Evolutionary conservation across 2,329 filamentous ascomycete species (phyloP).

Genomic region (Teratosphaeria destructans): DNA sequence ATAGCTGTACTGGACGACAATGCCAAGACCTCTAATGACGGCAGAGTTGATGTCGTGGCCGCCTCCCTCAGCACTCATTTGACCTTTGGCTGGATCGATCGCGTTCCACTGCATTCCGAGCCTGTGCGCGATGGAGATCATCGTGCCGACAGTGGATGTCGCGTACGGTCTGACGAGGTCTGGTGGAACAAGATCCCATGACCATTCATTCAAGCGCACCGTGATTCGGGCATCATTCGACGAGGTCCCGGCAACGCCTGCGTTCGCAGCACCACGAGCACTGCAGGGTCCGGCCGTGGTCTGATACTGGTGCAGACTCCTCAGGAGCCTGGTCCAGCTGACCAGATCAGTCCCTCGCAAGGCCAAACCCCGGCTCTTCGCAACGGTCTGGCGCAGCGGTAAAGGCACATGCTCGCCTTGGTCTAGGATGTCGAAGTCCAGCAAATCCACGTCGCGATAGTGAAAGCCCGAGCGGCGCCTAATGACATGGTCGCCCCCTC

Average conservation of each 20-base stretch:
- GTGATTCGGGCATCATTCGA: background rate
- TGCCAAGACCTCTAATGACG: too few species aligned
- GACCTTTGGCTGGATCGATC: too few species aligned
- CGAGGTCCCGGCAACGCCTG: background rate
- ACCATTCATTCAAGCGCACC: background rate
- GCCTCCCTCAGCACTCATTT: too few species aligned
- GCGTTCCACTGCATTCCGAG: too few species aligned
- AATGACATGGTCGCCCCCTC: too few species aligned
- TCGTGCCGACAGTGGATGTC: too few species aligned
- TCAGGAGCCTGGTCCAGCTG: background rate
- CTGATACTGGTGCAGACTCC: background rate
- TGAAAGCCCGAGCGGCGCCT: background rate
- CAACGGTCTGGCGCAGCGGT: background rate
- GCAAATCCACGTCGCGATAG: background rate
- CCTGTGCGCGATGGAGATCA: too few species aligned
- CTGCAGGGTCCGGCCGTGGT: background rate
- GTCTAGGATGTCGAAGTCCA: background rate
- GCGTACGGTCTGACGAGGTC: too few species aligned
- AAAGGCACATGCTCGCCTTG: background rate
- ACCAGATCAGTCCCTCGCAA: background rate
- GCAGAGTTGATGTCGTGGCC: too few species aligned
- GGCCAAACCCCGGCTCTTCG: background rate
- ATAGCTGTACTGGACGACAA: too few species aligned
- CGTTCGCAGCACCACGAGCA: background rate
- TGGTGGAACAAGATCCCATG: too few species aligned